Evolutionary conservation across 352 stramenopile species (phyloP), one percentile per base, ranked within the genome.

Genomic region (Elongisporangium undulatum): DNA sequence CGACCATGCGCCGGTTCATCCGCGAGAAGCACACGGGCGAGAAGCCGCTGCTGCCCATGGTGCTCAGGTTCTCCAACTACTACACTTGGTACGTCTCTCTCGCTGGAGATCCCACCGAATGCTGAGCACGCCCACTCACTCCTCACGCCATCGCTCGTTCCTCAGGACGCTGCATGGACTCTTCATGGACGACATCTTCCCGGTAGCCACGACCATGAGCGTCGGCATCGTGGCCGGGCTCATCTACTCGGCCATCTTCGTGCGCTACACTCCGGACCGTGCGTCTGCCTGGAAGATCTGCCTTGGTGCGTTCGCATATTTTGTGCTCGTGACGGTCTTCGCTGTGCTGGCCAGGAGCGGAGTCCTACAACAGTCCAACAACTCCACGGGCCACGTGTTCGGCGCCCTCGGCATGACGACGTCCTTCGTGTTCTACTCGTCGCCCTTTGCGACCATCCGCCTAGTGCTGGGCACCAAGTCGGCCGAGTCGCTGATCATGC

Each of bases 401-500:
- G 24, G 24, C 24, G 24, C 3, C 24, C 24, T 34, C 3, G 24
- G 24, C 3, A 82, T 76, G 20, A 59, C 54, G 6, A 71, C 72
- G 12, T 73, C 67, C 3, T 55, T 79, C 13, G 54, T 74, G 1
- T 48, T 85, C 22, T 85, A 82, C 39, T 58, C 54, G 53, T 83
- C 74, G 5, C 73, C 71, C 4, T 69, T 87, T 34, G 67, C 64
- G 39, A 74, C 61, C 3, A 76, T 83, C 48, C 60, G 56, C 12
- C 55, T 65, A 13, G 76, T 83, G 21, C 26, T 86, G 48, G 48
- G 12, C 2, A 72, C 57, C 53, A 78, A 77, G 52, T 79, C 67
- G 15, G 57, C 73, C 21, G 68, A 64, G 10, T 87, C 68, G 7
- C 81, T 87, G 61, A 67, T 64, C 16, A 68, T 85, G 39, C 61